phyloP scores from a whole-genome alignment of 495 filamentous ascomycete species.

The Aspergillus affinis region DNA sequence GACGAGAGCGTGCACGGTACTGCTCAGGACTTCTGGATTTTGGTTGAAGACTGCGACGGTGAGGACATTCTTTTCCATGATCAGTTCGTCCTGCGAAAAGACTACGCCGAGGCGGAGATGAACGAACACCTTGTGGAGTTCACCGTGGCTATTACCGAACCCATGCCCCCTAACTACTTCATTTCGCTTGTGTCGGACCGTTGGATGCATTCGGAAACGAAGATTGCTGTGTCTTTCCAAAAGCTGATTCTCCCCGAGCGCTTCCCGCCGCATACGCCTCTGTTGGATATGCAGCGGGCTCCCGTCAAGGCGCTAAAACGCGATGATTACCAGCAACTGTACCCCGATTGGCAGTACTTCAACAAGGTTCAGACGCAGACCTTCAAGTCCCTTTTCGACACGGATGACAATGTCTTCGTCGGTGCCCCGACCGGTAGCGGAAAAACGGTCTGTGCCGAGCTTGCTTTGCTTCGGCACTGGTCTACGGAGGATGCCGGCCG shows the following conservation, averaged over 20 bases:
- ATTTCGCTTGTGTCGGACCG: conserved; percentile 90
- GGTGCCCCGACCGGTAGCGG: conserved; percentile 89
- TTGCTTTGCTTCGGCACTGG: conserved; percentile 91
- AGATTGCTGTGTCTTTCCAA: conserved; percentile 89
- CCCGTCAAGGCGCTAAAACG: conserved; percentile 85
- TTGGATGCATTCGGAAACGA: conserved; percentile 98
- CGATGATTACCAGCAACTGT: conserved; percentile 77
- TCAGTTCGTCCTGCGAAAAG: conserved; percentile 84
- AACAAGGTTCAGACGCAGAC: conserved; percentile 98
- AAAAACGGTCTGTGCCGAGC: conserved; percentile 95
- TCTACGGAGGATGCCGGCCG: conserved; percentile 64
- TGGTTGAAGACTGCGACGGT: conserved; percentile 96
- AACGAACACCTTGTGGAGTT: conserved; percentile 98
- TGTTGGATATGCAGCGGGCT: conserved; percentile 87
- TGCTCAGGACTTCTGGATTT: conserved; percentile 92
- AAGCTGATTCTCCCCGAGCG: conserved; percentile 93
- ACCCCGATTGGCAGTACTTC: conserved; percentile 83
- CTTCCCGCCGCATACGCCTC: conserved; percentile 88
- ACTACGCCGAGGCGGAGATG: conserved; percentile 74
- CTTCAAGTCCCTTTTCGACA: conserved; percentile 86
- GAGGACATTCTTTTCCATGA: conserved; percentile 96
- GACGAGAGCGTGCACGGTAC: conserved; percentile 83
- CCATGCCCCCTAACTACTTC: conserved; percentile 98
- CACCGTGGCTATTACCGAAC: conserved; percentile 92
- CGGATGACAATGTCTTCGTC: conserved; percentile 90